These are phyloP conservation scores for Aciculosporium take DNA, from an alignment of 2,329 filamentous ascomycete genomes.

Conservation along the genomic window DNA sequence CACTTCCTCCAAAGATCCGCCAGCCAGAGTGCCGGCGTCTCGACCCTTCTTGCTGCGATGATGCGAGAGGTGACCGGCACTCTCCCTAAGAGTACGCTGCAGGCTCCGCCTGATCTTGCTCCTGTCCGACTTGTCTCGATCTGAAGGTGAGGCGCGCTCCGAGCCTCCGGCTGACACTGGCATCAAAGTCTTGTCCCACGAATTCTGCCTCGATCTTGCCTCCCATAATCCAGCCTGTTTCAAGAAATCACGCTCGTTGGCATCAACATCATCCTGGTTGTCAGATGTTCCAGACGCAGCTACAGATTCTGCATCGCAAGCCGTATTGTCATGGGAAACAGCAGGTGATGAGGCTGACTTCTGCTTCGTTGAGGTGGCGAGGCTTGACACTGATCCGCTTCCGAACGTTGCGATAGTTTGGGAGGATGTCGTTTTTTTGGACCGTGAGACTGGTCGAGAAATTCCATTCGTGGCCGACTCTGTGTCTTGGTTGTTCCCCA, in stretches of 20 bases:
- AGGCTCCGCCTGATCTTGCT: slow-evolving; percentile 71
- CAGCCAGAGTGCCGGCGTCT: slow-evolving; percentile 28
- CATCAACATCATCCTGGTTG: slow-evolving; percentile 39
- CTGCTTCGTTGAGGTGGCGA: slow-evolving; percentile 14
- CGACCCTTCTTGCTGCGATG: slow-evolving; percentile 65
- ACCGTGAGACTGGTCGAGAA: slow-evolving; percentile 17
- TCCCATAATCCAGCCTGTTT: slow-evolving; percentile 53
- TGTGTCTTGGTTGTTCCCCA: slow-evolving; percentile 9
- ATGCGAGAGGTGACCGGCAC: slow-evolving; percentile 49
- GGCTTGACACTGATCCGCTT: slow-evolving; percentile 19
- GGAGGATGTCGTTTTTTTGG: slow-evolving; percentile 9
- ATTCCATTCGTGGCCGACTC: slow-evolving; percentile 16
- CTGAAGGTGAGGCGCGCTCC: slow-evolving; percentile 20
- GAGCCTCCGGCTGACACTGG: slow-evolving; percentile 20
- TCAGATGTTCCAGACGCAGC: slow-evolving; percentile 9
- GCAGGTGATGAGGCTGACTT: slow-evolving; percentile 12
- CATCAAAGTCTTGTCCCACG: slow-evolving; percentile 21
- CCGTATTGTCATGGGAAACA: slow-evolving; percentile 9
- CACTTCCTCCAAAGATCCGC: slow-evolving; percentile 21
- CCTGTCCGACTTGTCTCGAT: slow-evolving; percentile 39
- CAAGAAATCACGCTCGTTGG: slow-evolving; percentile 52
- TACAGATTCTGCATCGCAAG: slow-evolving; percentile 11
- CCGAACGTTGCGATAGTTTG: slow-evolving; percentile 12
- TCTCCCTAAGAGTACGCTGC: slow-evolving; percentile 77
- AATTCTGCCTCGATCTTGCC: slow-evolving; percentile 15